Conservation (phyloP, 192 early-diverging fungal genomes). For the Allomyces macrogynus region DNA sequence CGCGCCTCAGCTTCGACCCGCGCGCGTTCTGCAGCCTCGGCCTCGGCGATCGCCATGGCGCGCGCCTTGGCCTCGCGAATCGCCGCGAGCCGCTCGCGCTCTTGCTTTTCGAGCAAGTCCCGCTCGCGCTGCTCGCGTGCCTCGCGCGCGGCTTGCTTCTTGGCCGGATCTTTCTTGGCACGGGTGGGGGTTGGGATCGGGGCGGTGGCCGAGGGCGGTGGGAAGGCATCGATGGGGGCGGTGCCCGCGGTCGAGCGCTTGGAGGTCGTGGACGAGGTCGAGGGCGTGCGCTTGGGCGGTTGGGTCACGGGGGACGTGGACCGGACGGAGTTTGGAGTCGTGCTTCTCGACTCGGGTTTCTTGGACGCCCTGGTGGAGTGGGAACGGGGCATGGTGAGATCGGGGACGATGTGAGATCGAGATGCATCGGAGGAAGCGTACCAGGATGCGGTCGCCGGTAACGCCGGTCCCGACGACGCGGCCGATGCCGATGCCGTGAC, state of each 20-base stretch:
- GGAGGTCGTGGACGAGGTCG: background rate
- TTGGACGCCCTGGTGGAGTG: too few species aligned
- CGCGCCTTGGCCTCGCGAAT: background rate
- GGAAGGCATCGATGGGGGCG: background rate
- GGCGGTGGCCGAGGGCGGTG: background rate
- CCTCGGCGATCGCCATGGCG: background rate
- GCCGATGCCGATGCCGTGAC: too few species aligned
- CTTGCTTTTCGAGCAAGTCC: background rate
- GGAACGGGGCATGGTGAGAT: too few species aligned
- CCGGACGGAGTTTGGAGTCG: too few species aligned
- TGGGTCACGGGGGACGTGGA: background rate
- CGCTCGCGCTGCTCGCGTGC: background rate
- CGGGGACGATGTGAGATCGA: too few species aligned
- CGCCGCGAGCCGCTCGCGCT: background rate
- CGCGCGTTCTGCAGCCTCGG: background rate
- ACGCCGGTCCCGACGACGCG: too few species aligned
- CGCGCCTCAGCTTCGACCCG: background rate
- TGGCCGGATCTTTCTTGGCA: too few species aligned
- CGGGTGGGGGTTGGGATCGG: background rate
- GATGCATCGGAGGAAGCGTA: too few species aligned
- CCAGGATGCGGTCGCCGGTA: too few species aligned
- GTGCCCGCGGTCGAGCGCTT: background rate
- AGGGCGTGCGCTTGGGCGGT: background rate
- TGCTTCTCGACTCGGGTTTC: too few species aligned
- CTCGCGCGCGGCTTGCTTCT: background rate